Conservation (phyloP, 2,329 filamentous ascomycete genomes). For the Plenodomus lindquistii region DNA sequence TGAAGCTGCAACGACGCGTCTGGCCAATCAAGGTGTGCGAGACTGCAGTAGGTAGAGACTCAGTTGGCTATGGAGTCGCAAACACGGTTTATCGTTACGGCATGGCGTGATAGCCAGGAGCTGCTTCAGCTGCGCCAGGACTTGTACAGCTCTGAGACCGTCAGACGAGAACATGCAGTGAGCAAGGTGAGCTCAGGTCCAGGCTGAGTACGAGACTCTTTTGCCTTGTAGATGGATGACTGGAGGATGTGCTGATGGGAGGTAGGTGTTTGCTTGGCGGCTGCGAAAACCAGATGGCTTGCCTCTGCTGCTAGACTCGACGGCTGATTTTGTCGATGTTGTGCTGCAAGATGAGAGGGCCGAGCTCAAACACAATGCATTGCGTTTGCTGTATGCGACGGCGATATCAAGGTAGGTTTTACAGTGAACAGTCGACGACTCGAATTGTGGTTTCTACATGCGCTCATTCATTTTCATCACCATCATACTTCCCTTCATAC, state of each 20-base stretch:
- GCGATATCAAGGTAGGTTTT: slow-evolving; percentile 69
- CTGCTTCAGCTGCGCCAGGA: slow-evolving; percentile 67
- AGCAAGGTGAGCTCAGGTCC: slow-evolving; percentile 38
- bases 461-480: not conserved
- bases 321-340: slow-evolving; percentile 72
- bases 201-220: not conserved
- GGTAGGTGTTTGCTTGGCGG: slow-evolving; percentile 41
- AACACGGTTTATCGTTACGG: slow-evolving; percentile 13
- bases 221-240: slow-evolving; percentile 1
- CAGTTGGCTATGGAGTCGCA: slow-evolving; percentile 16
- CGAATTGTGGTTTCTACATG: not conserved
- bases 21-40: slow-evolving; percentile 14
- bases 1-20: not conserved
- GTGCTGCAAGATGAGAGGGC: slow-evolving; percentile 63
- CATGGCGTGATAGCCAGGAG: slow-evolving; percentile 68
- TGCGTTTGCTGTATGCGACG: slow-evolving; percentile 71
- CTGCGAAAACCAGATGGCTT: slow-evolving; percentile 45
- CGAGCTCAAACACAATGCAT: slow-evolving; percentile 59
- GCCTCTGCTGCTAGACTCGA: slow-evolving; percentile 79
- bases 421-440: no score
- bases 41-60: not conserved
- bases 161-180: slow-evolving; percentile 43
- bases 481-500: no score
- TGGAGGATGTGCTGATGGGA: slow-evolving; percentile 16
- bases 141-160: slow-evolving; percentile 58